Conservation (phyloP, 306 rosid species). For the Rubus idaeus region DNA sequence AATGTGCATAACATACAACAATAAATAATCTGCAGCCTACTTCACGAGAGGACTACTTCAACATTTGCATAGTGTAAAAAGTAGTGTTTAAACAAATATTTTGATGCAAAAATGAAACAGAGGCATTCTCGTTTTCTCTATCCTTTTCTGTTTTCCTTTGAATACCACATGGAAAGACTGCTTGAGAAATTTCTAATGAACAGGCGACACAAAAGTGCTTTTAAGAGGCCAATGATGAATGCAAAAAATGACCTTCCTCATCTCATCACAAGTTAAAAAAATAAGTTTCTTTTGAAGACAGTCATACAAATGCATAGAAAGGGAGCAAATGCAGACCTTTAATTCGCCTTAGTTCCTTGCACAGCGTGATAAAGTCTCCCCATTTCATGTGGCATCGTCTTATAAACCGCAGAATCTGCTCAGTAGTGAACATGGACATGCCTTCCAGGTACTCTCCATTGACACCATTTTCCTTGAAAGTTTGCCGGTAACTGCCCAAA, state of each 20-base stretch:
- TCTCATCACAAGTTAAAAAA: not conserved
- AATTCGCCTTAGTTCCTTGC: constrained; percentile 97
- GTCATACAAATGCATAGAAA: constrained; percentile 1
- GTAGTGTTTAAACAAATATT: not conserved
- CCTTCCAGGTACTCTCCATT: constrained; percentile 99
- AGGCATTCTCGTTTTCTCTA: not conserved
- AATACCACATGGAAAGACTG: not conserved
- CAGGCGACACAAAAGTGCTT: not conserved
- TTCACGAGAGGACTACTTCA: not conserved
- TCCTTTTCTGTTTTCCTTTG: not conserved
- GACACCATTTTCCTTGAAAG: constrained; percentile 89
- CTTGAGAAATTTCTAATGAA: not conserved
- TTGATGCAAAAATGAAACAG: not conserved
- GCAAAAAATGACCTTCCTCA: not conserved
- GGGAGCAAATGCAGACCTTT: constrained; percentile 58
- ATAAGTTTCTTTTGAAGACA: not conserved
- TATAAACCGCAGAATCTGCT: constrained; percentile 95
- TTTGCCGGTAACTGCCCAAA: constrained; percentile 87
- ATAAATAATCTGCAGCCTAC: not conserved
- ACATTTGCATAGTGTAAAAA: not conserved
- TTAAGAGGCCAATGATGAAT: not conserved
- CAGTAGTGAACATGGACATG: constrained; percentile 99
- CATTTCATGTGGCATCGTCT: constrained; percentile 99
- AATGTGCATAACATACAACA: not conserved
- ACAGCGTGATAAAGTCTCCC: constrained; percentile 97